Conservation (phyloP, 345 rosid genomes). For the Camelina neglecta region DNA sequence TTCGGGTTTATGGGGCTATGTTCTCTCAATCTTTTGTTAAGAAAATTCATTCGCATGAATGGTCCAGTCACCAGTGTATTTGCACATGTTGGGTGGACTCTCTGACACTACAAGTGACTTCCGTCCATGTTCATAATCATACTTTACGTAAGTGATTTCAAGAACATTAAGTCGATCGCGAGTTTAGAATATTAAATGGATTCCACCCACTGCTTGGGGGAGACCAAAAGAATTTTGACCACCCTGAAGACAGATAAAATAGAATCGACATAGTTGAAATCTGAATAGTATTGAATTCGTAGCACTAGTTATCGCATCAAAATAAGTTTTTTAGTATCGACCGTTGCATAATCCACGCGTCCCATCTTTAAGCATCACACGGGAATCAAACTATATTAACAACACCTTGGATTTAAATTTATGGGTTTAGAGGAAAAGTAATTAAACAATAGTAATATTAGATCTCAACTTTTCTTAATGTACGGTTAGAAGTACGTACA, state of each 20-base stretch:
- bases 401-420: neutral
- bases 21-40: neutral
- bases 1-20: constrained; percentile 8
- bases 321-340: neutral
- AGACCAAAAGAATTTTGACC: constrained; percentile 25
- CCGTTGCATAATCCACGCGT: constrained; percentile 21
- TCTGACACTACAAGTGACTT: neutral
- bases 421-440: neutral
- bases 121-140: neutral
- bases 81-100: neutral
- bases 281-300: constrained; percentile 21
- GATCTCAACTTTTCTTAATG: neutral
- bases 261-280: constrained; percentile 7
- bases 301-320: constrained; percentile 10
- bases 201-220: neutral
- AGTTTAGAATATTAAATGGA: neutral
- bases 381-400: constrained; percentile 3
- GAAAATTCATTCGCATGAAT: constrained; percentile 18
- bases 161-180: neutral
- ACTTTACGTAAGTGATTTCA: neutral
- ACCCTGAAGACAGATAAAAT: neutral
- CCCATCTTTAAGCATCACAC: neutral
- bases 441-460: neutral
- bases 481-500: too few relatives aligned
- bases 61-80: neutral